These are phyloP conservation scores for Penicillium cinerascens DNA, from an alignment of 495 filamentous ascomycete genomes.

Conservation along the genomic window DNA sequence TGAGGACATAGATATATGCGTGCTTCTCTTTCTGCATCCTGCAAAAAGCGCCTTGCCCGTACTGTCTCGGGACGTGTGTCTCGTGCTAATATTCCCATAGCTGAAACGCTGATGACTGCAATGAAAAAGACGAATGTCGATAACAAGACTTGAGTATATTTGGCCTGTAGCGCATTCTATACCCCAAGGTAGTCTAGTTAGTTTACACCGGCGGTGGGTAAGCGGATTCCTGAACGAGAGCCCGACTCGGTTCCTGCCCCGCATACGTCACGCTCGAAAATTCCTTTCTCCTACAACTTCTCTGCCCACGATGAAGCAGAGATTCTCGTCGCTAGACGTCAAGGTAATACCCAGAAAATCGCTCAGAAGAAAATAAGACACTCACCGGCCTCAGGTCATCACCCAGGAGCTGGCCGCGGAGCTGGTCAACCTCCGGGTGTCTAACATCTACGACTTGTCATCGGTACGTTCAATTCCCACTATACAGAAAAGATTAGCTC, in stretches of 20 bases:
- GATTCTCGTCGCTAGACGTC: slow-evolving; percentile 92
- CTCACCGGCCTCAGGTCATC: slow-evolving; percentile 62
- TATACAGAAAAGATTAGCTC: neutral
- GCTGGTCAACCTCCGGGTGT: slow-evolving; percentile 73
- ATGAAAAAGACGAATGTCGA: slow-evolving; percentile 14
- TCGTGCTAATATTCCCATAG: slow-evolving; percentile 12
- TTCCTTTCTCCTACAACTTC: slow-evolving; percentile 25
- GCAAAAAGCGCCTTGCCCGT: slow-evolving; percentile 11
- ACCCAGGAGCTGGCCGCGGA: slow-evolving; percentile 80
- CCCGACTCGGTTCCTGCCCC: slow-evolving; percentile 34
- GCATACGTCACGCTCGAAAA: slow-evolving; percentile 49
- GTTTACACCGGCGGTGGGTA: neutral
- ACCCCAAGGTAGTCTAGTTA: neutral
- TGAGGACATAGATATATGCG: slow-evolving; percentile 29
- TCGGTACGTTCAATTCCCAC: slow-evolving; percentile 47
- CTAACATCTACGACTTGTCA: slow-evolving; percentile 94
- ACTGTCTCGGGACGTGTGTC: slow-evolving; percentile 2
- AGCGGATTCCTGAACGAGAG: slow-evolving; percentile 13
- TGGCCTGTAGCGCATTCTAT: neutral
- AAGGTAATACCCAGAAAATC: slow-evolving; percentile 49
- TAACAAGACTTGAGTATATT: neutral
- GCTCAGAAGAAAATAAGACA: neutral
- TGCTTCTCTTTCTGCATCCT: slow-evolving; percentile 15
- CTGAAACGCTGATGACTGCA: slow-evolving; percentile 19
- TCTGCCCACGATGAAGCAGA: slow-evolving; percentile 78